Base-by-base conservation (phyloP, 2,329 filamentous ascomycete genomes). In the Fusarium phyllophilum region DNA sequence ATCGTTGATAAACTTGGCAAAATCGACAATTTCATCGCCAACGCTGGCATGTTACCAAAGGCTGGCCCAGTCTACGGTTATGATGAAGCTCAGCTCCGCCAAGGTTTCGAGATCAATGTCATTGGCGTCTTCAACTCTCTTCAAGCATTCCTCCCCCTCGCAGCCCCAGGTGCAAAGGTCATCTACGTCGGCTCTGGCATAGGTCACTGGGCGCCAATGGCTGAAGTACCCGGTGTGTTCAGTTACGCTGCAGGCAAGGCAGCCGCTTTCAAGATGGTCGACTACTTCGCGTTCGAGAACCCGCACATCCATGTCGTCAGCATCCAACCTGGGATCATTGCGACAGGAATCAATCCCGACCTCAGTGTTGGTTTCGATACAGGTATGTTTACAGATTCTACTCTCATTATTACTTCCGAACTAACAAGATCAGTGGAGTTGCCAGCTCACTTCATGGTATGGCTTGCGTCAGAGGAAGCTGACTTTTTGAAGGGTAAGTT, bases 291-390 rank as follows among this genome's bases (percentile, higher is more conserved):
- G 3, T 75, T 74, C 14, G 82, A 83, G 67, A 81, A 85, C 34
- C 83, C 83, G 0, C 71, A 78, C 0, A 38, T 85, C 1, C 76
- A 80, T 20, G 76, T 85, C n/a, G 80, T 82, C 20, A 79, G 78
- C 51, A 74, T 84, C 7, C 85, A 86, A 13, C 84, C 85, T 3
- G 85, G 85, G 2, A 77, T 83, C 4, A 75, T 86, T 8, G 78
- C 76, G 9, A 85, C 82, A 1, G 83, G 81, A 8, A 82, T 84
- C 3, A 72, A 72, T 24, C 68, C 68, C 3, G 34, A 62, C 17
- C 34, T 56, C 0, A 34, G 42, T 1, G 11, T 45, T 3, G 68
- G 45, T 0, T 67, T 45, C 0, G 68, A 72, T 15, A 69, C 41
- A 33, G 62, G 68, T 68, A 31, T 3, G 42, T 3, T 13, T 9